Percentiles rank a stretch among this genome's conserved stretches.
These are phyloP conservation scores for Triticum turgidum DNA, from an alignment of 176 grass and related monocot genomes.

Conservation along the genomic window DNA sequence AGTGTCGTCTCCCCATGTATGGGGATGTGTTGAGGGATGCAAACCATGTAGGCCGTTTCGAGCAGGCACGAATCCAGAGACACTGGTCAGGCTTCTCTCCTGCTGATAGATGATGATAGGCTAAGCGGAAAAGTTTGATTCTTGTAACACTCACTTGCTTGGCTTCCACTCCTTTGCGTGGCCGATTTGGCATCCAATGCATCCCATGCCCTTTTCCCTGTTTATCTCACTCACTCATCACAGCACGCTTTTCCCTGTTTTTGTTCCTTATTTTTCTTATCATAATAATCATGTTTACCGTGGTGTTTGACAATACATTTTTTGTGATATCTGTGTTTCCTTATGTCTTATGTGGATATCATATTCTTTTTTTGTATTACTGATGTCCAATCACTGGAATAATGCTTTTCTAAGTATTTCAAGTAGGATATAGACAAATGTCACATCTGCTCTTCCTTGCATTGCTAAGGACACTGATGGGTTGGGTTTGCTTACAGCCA, in stretches of 20 bases:
- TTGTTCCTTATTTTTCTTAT: constrained; percentile 10
- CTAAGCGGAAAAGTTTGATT: constrained; percentile 53
- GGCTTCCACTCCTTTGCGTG: constrained; percentile 40
- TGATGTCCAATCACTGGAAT: too few relatives aligned
- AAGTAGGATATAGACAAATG: neutral
- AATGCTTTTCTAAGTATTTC: too few relatives aligned
- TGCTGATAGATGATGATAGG: neutral
- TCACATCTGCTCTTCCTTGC: neutral
- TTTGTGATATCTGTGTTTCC: too few relatives aligned
- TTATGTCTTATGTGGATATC: too few relatives aligned
- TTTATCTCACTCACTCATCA: neutral
- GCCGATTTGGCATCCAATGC: constrained; percentile 34
- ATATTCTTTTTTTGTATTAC: too few relatives aligned
- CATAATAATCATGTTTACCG: too few relatives aligned
- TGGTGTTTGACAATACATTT: too few relatives aligned
- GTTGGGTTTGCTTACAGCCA: neutral
- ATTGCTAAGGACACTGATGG: neutral
- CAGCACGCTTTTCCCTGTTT: neutral
- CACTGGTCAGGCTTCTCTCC: constrained; percentile 33
- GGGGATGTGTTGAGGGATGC: constrained; percentile 38
- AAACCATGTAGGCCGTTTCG: constrained; percentile 24
- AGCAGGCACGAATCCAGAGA: constrained; percentile 11
- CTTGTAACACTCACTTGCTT: constrained; percentile 9
- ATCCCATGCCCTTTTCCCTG: neutral
- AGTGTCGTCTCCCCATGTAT: constrained; percentile 40